phyloP scores from a whole-genome alignment of 1,284 basidiomycete species.

The Butyriboletus appendiculatus region DNA sequence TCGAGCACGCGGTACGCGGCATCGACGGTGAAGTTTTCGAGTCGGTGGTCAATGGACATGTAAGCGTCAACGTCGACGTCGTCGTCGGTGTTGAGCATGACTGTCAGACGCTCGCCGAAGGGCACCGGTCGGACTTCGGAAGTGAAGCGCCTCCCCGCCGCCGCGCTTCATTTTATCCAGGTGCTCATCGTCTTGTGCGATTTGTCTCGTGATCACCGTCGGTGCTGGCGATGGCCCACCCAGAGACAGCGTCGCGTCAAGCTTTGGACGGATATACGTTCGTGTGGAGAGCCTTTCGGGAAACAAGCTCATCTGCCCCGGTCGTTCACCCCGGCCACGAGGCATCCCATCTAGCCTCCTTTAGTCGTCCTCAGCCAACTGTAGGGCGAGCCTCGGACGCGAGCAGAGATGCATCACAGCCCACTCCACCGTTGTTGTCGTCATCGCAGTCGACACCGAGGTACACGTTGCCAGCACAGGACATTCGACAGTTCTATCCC shows the following conservation, averaged over 20 bases:
- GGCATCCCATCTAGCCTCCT: neutral
- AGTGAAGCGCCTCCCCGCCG: neutral
- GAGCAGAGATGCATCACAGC: neutral
- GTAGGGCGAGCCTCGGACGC: neutral
- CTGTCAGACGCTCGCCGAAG: neutral
- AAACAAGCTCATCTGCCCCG: neutral
- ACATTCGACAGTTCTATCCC: neutral
- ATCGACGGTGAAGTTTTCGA: constrained; percentile 32
- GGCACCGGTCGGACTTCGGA: constrained; percentile 29
- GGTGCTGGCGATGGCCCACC: constrained; percentile 1
- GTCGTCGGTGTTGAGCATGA: constrained; percentile 9
- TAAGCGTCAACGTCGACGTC: constrained; percentile 7
- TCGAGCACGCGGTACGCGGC: constrained; percentile 85
- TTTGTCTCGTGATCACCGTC: neutral
- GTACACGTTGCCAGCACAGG: neutral
- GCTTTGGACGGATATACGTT: neutral
- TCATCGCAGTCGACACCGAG: neutral
- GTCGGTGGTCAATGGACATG: constrained; percentile 27
- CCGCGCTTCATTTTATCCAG: neutral
- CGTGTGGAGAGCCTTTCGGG: neutral
- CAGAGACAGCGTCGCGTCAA: neutral
- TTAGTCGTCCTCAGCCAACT: neutral
- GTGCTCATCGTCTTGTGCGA: neutral
- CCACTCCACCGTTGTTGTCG: neutral
- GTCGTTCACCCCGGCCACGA: neutral